These are phyloP conservation scores for Didymella lethalis DNA, from an alignment of 2,329 filamentous ascomycete genomes.

Conservation along the genomic window DNA sequence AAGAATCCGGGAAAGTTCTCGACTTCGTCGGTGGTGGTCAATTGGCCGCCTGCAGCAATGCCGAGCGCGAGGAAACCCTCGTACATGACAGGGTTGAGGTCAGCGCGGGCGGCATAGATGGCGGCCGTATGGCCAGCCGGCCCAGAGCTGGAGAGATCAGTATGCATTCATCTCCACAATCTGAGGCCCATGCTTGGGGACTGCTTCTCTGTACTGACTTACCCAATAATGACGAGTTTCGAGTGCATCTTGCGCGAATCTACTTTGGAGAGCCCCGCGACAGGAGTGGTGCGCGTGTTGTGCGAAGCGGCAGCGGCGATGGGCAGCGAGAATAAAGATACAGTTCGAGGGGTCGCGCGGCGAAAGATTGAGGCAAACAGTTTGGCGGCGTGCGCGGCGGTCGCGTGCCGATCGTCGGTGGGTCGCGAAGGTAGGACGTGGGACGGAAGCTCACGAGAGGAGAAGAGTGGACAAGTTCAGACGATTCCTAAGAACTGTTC, in stretches of 20 bases:
- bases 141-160: constrained; percentile 73
- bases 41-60: constrained; percentile 92
- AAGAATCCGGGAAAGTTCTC: constrained; percentile 99
- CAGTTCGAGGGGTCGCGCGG: constrained; percentile 70
- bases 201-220: constrained; percentile 53
- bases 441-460: constrained; percentile 20
- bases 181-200: not conserved
- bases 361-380: constrained; percentile 88
- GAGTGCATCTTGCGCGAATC: constrained; percentile 78
- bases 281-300: constrained; percentile 64
- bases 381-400: constrained; percentile 68
- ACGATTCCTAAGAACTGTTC: constrained; percentile 1
- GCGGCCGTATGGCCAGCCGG: constrained; percentile 97
- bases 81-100: constrained; percentile 93
- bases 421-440: constrained; percentile 27
- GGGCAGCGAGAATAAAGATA: constrained; percentile 75
- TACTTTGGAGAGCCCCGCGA: constrained; percentile 48
- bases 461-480: constrained; percentile 2
- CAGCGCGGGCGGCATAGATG: constrained; percentile 92
- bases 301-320: constrained; percentile 75
- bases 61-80: constrained; percentile 98
- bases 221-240: constrained; percentile 77
- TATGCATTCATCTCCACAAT: constrained; percentile 25
- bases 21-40: constrained; percentile 97
- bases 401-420: constrained; percentile 36